Conservation (phyloP, 2,329 filamentous ascomycete genomes). For the Verticillium klebahnii region DNA sequence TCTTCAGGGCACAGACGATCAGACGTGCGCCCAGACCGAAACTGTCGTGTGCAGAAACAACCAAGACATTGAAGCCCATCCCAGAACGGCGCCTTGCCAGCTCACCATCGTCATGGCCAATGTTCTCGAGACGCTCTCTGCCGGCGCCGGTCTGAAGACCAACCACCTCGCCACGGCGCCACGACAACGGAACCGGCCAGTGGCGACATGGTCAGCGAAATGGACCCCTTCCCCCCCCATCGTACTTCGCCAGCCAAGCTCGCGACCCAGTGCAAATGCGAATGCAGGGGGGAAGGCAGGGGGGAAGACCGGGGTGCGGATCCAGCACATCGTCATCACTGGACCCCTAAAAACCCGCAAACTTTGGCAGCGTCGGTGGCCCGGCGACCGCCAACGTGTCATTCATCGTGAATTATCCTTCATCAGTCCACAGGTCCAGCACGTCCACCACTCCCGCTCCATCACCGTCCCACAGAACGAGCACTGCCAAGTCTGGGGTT, state of each 20-base stretch:
- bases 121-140: background rate
- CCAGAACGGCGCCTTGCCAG: background rate
- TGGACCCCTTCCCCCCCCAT: background rate
- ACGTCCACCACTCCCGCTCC: constrained; percentile 54
- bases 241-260: background rate
- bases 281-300: background rate
- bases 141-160: background rate
- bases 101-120: background rate
- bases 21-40: background rate
- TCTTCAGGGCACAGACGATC: background rate
- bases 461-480: constrained; percentile 45
- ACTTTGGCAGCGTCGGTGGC: background rate
- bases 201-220: background rate
- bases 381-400: background rate
- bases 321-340: background rate
- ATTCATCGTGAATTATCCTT: constrained; percentile 40
- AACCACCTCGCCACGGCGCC: background rate
- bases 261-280: background rate
- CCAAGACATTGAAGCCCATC: background rate
- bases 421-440: constrained; percentile 48
- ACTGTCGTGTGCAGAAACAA: background rate
- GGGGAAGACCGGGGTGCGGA: background rate
- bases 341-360: background rate
- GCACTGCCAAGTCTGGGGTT: constrained; percentile 43
- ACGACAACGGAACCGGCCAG: background rate